Conservation (phyloP, 768 basidiomycete genomes). For the Pleurotus pulmonarius region DNA sequence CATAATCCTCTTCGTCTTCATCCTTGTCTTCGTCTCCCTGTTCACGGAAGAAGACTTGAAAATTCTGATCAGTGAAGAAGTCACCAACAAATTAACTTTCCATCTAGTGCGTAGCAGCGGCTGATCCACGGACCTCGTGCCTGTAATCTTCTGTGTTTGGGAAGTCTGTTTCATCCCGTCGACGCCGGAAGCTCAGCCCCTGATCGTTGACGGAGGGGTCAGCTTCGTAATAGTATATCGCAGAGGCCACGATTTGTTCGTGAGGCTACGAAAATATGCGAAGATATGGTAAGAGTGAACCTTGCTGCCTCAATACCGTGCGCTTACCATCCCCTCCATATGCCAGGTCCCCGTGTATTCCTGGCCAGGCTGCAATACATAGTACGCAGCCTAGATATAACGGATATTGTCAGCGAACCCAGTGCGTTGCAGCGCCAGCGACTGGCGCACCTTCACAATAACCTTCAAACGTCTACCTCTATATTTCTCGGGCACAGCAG, state of each 20-base stretch:
- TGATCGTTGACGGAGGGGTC: constrained; percentile 7
- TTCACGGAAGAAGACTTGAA: neutral
- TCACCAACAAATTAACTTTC: neutral
- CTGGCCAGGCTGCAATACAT: constrained; percentile 10
- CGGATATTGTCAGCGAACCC: neutral
- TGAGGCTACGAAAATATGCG: constrained; percentile 9
- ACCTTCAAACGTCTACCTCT: neutral
- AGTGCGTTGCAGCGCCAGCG: too few species aligned
- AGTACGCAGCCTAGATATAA: constrained; percentile 12
- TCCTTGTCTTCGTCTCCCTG: neutral
- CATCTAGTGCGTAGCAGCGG: neutral
- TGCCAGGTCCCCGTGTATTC: constrained; percentile 16
- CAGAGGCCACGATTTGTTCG: constrained; percentile 13
- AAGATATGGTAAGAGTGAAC: too few species aligned
- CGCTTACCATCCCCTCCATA: constrained; percentile 14
- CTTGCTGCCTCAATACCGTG: neutral
- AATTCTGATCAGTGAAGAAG: neutral
- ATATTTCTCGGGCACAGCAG: neutral
- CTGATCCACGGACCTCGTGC: neutral
- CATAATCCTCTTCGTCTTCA: neutral
- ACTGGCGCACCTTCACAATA: neutral
- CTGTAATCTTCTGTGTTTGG: neutral
- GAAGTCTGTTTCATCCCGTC: neutral
- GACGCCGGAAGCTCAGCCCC: constrained; percentile 10
- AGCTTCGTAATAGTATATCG: constrained; percentile 14